Conservation (phyloP, 2,329 filamentous ascomycete genomes). For the Fusarium nygamai region DNA sequence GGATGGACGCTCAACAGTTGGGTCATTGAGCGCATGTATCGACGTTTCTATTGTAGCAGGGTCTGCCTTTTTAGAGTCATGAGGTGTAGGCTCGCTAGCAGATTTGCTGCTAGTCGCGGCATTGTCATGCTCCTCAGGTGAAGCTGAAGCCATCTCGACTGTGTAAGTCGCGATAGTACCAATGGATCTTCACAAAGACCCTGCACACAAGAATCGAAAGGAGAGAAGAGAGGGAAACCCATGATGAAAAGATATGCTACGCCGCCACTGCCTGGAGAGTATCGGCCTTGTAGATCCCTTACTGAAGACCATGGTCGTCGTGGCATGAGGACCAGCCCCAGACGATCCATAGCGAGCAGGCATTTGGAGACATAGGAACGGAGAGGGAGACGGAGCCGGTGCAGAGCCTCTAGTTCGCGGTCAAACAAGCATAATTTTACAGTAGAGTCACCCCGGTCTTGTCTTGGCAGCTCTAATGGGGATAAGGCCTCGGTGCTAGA, state of each 20-base stretch:
- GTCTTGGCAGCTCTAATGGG: slow-evolving; percentile 28
- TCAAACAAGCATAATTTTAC: slow-evolving; percentile 35
- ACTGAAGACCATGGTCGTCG: background rate
- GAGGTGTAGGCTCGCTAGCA: background rate
- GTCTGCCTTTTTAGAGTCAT: background rate
- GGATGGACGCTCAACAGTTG: background rate
- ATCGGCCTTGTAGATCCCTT: background rate
- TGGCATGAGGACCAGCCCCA: slow-evolving; percentile 18
- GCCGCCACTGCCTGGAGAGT: background rate
- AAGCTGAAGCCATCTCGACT: slow-evolving; percentile 22
- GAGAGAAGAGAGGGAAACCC: background rate
- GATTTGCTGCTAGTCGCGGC: background rate
- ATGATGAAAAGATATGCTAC: background rate
- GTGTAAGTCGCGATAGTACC: slow-evolving; percentile 1
- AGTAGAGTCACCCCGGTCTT: background rate
- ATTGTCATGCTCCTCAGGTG: slow-evolving; percentile 3
- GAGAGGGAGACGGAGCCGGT: background rate
- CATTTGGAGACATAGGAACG: background rate
- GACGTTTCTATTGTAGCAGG: slow-evolving; percentile 5
- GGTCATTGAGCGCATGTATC: background rate
- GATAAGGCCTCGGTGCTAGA: slow-evolving; percentile 5
- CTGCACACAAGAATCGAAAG: background rate
- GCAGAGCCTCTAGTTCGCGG: slow-evolving; percentile 12
- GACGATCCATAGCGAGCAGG: slow-evolving; percentile 15
- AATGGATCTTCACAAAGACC: background rate